Evolutionary conservation across 306 rosid genomes (phyloP).

Genomic region (Cicer chorassanicum): DNA sequence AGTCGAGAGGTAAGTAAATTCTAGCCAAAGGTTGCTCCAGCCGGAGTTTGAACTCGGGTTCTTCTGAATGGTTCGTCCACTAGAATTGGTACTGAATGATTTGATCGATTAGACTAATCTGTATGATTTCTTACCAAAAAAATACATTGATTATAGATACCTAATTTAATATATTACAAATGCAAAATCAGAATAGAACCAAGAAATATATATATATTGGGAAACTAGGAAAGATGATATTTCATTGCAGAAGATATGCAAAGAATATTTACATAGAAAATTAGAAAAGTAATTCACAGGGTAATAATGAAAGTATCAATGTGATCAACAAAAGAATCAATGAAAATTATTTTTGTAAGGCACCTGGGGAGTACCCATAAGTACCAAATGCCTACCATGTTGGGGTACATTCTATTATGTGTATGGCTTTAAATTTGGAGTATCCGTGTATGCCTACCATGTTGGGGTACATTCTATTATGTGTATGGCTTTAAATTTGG

Average conservation of each 20-base stretch:
- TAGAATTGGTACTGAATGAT: neutral
- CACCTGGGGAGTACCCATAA: no score
- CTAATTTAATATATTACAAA: neutral
- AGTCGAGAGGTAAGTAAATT: no score
- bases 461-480: no score
- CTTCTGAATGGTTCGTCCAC: no score
- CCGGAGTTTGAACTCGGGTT: no score
- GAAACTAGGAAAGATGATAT: neutral
- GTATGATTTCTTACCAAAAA: neutral
- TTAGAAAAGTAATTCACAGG: neutral
- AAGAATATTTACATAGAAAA: neutral
- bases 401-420: no score
- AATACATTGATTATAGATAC: neutral
- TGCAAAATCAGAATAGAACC: neutral
- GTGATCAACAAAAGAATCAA: neutral
- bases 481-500: no score
- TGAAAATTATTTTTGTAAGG: no score
- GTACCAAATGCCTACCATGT: no score
- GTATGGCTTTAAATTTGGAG: no score
- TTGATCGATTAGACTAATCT: neutral
- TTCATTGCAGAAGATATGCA: neutral
- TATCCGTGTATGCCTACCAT: no score
- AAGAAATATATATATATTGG: neutral
- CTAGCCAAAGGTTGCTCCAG: no score
- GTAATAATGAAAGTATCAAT: neutral